Evolutionary conservation across 192 early-diverging fungal species (phyloP), one percentile per base, ranked within the genome.

Genomic region (Paraglomus brasilianum): DNA sequence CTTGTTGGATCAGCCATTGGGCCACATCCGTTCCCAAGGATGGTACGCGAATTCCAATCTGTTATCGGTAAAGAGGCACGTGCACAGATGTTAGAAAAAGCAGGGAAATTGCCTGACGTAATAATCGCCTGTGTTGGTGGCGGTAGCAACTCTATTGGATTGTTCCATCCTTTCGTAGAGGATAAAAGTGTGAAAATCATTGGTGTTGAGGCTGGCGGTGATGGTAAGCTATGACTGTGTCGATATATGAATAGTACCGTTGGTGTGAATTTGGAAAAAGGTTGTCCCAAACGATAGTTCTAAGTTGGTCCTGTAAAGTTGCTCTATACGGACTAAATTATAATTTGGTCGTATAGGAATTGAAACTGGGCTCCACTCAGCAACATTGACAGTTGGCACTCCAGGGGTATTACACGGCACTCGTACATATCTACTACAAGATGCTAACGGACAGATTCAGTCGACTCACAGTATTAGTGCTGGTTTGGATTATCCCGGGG

Each of bases 31-130:
- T 99, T 99, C 89, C 97, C 95, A 14, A 89, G 85, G 36, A 91
- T 99, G 77, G 97, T 98, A 52, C 86, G 95, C 63, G 95, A 99
- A 66, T 99, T 99, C 85, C 97, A 99, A 81, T 91, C 89, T n/a
- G 89, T 95, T 10, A 97, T 99, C 69, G 97, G 97, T 49, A 82
- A 83, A 36, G 97, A 99, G 81, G 85, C 95, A 15, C 86, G 88
- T 58, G 84, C 80, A 42, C 92, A 99, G 77, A 87, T 99, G 87
- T 70, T 85, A 39, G 83, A 89, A 71, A 84, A 91, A 80, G 83
- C 84, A 5, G 89, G 89, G 22, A 91, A 92, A 44, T 81, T 97
- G 40, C 97, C 97, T 51, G 94, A 97, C 78, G 88, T 83, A 13
- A 88, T 99, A 21, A 85, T 99, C 48, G 97, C 97, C 21, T 97